phyloP scores from a whole-genome alignment of 192 early-diverging fungal genomes.

The Rhizoclosmatium sp. region DNA sequence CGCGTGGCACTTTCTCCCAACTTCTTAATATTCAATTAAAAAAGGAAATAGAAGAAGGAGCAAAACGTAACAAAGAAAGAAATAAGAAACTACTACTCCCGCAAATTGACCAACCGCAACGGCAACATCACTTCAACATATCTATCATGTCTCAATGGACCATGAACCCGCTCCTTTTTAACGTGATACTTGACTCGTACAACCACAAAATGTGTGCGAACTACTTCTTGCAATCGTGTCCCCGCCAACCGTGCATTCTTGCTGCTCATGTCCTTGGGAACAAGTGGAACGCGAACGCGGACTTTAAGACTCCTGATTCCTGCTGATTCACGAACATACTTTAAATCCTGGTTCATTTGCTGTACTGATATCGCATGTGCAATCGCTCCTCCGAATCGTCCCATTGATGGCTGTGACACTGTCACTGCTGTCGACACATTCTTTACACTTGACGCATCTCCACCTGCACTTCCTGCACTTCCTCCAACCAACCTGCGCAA shows the following conservation, averaged over 20 bases:
- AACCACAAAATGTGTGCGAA: constrained; percentile 14
- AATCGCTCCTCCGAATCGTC: neutral
- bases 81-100: neutral
- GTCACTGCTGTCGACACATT: neutral
- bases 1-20: too few relatives aligned
- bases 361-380: neutral
- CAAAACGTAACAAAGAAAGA: neutral
- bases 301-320: neutral
- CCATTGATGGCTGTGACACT: neutral
- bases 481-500: neutral
- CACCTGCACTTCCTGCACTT: neutral
- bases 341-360: neutral
- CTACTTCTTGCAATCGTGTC: constrained; percentile 22
- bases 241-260: neutral
- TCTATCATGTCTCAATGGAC: constrained; percentile 7
- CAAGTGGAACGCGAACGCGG: neutral
- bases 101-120: neutral
- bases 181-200: constrained; percentile 24
- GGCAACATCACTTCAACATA: constrained; percentile 26
- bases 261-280: neutral
- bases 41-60: neutral
- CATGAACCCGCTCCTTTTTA: constrained; percentile 10
- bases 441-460: neutral
- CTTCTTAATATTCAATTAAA: neutral
- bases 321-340: neutral